Conservation (phyloP, 2,329 filamentous ascomycete genomes). For the Didymosphaeria variabile region DNA sequence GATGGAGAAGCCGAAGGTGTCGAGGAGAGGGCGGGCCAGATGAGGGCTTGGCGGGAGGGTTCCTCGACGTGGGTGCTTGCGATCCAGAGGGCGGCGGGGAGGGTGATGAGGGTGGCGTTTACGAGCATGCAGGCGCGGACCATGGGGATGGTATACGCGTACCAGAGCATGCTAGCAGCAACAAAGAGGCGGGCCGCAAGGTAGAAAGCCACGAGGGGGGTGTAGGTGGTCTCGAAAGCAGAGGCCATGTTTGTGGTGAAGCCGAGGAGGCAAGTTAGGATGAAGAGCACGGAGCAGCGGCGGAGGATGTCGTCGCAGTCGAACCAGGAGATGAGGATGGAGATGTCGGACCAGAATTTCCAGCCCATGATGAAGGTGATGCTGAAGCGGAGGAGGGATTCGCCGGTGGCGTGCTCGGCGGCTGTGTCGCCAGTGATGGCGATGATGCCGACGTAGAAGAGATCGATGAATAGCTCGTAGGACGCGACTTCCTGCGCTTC, state of each 20-base stretch:
- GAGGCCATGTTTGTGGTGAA: conserved; percentile 71
- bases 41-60: conserved; percentile 63
- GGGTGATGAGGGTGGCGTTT: conserved; percentile 55
- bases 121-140: conserved; percentile 65
- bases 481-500: conserved; percentile 68
- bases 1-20: conserved; percentile 60
- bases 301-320: conserved; percentile 69
- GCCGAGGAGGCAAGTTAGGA: conserved; percentile 68
- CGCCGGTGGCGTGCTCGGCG: conserved; percentile 63
- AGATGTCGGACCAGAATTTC: conserved; percentile 71
- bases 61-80: conserved; percentile 65
- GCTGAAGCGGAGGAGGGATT: conserved; percentile 66
- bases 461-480: conserved; percentile 72
- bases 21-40: conserved; percentile 66
- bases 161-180: conserved; percentile 58
- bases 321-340: conserved; percentile 68
- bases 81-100: conserved; percentile 67
- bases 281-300: conserved; percentile 66
- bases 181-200: conserved; percentile 65
- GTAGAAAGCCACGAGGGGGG: conserved; percentile 68
- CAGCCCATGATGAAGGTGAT: conserved; percentile 70
- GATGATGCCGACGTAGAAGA: conserved; percentile 71
- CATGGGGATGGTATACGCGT: conserved; percentile 64
- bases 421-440: conserved; percentile 70
- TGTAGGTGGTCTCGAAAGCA: conserved; percentile 63